Conservation (phyloP, 1,139 yeast species). For the Yamadazyma kanchanaburiensis region DNA sequence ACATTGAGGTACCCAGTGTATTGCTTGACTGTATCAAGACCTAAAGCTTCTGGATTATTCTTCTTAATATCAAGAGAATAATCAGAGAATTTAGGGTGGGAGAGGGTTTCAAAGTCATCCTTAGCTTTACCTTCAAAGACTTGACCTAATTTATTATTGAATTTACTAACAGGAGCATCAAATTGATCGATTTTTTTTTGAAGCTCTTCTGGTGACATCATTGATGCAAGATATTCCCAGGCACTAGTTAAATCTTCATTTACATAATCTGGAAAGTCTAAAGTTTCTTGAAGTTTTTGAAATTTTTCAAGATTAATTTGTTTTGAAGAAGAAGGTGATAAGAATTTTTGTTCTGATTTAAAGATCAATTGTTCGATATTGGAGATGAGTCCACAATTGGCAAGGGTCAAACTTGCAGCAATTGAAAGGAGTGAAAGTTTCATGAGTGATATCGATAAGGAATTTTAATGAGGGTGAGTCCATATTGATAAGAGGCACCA, state of each 20-base stretch:
- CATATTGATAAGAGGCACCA: no score
- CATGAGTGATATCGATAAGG: no score
- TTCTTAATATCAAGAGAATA: slow-evolving; percentile 40
- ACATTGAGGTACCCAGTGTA: slow-evolving; percentile 66
- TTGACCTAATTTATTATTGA: slow-evolving; percentile 7
- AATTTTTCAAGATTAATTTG: slow-evolving; percentile 7
- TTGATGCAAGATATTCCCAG: slow-evolving; percentile 24
- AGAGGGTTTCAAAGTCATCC: slow-evolving; percentile 19
- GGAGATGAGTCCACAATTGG: slow-evolving; percentile 6
- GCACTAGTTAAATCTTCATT: slow-evolving; percentile 12
- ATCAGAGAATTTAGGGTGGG: slow-evolving; percentile 24
- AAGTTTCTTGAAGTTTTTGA: slow-evolving; percentile 6
- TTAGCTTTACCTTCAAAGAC: not conserved
- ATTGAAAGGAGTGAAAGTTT: slow-evolving; percentile 4
- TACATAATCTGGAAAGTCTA: slow-evolving; percentile 9
- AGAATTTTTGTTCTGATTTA: slow-evolving; percentile 1
- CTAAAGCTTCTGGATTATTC: slow-evolving; percentile 40
- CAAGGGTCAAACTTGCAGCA: slow-evolving; percentile 2
- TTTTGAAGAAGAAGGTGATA: slow-evolving; percentile 1
- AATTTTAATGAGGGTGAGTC: no score
- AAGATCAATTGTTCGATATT: slow-evolving; percentile 5
- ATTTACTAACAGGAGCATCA: slow-evolving; percentile 10
- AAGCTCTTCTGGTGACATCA: slow-evolving; percentile 16
- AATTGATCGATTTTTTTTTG: slow-evolving; percentile 18
- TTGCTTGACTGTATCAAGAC: slow-evolving; percentile 57